Evolutionary conservation across 2,329 filamentous ascomycete genomes (phyloP).

Genomic region (Nemania abortiva): DNA sequence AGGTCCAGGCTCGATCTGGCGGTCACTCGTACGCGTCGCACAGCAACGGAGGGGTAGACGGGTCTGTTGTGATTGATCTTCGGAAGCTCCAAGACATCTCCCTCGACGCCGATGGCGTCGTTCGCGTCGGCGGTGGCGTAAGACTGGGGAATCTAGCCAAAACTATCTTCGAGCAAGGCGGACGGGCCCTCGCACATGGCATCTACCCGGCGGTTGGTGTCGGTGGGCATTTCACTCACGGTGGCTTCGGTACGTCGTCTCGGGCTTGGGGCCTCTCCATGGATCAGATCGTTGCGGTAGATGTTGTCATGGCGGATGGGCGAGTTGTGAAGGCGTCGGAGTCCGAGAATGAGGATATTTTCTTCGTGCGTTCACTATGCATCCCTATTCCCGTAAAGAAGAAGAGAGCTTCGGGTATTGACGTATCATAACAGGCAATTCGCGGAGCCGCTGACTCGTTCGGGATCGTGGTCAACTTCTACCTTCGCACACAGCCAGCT

Average conservation of each 20-base stretch:
- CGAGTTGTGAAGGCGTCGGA: conserved; percentile 36
- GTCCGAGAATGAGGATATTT: conserved; percentile 44
- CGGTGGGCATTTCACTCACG: conserved; percentile 61
- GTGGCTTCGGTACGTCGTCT: conserved; percentile 58
- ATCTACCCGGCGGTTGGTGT: conserved; percentile 60
- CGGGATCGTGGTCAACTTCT: conserved; percentile 55
- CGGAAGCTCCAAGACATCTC: conserved; percentile 47
- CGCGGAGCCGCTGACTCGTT: conserved; percentile 57
- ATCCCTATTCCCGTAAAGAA: background rate
- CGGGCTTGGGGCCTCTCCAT: conserved; percentile 64
- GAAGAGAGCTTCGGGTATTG: background rate
- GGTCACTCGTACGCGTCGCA: conserved; percentile 64
- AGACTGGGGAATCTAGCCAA: conserved; percentile 59
- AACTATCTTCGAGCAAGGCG: conserved; percentile 52
- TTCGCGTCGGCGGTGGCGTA: conserved; percentile 56
- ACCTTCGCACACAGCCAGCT: conserved; percentile 51
- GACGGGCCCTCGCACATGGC: conserved; percentile 58
- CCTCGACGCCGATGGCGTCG: conserved; percentile 43
- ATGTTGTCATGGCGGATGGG: conserved; percentile 58
- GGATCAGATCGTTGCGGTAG: conserved; percentile 62
- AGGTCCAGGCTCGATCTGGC: conserved; percentile 62
- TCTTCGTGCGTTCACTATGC: conserved; percentile 44
- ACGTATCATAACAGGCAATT: conserved; percentile 49
- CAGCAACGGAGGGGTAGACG: conserved; percentile 54
- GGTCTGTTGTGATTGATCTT: conserved; percentile 53